Percentiles rank a stretch among this genome's conserved stretches.
Conservation (phyloP, 2,329 filamentous ascomycete genomes). For the Decorospora gaudefroyi region DNA sequence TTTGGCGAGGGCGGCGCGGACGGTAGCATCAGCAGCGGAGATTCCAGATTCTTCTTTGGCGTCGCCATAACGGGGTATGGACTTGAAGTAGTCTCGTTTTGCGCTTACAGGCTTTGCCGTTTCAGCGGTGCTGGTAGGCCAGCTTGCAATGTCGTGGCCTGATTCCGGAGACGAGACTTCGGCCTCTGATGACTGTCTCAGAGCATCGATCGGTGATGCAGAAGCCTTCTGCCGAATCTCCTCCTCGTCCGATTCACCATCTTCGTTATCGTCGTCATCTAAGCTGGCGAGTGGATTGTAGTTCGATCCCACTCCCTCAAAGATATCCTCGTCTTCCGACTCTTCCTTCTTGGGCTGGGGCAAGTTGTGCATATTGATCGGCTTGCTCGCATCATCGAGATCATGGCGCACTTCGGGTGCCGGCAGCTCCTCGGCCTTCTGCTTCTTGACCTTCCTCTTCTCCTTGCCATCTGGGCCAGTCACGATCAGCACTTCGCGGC, state of each 20-base stretch:
- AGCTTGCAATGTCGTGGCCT: constrained; percentile 9
- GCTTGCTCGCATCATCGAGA: constrained; percentile 52
- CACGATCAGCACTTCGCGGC: constrained; percentile 62
- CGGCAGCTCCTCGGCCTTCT: constrained; percentile 45
- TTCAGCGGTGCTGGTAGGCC: constrained; percentile 5
- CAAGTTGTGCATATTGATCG: constrained; percentile 48
- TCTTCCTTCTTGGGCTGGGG: constrained; percentile 49
- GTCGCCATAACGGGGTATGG: constrained; percentile 12
- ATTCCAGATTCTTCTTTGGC: constrained; percentile 42
- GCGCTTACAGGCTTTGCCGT: constrained; percentile 14
- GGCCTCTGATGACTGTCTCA: neutral
- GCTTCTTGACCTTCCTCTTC: constrained; percentile 64
- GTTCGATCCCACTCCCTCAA: constrained; percentile 62
- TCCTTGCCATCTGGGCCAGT: constrained; percentile 64
- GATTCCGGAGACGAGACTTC: constrained; percentile 5
- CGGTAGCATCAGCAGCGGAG: constrained; percentile 69
- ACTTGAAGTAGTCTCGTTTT: constrained; percentile 32
- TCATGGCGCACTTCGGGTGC: constrained; percentile 48
- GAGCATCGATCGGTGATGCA: neutral
- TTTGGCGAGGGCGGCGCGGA: constrained; percentile 83
- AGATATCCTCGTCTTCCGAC: constrained; percentile 64
- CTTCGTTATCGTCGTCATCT: constrained; percentile 56
- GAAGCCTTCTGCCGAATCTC: constrained; percentile 1
- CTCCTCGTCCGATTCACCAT: constrained; percentile 33
- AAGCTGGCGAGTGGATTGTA: constrained; percentile 64